Evolutionary conservation across 495 filamentous ascomycete genomes (phyloP), one percentile per base, ranked within the genome.

Genomic region (Pyrenula massariospora): DNA sequence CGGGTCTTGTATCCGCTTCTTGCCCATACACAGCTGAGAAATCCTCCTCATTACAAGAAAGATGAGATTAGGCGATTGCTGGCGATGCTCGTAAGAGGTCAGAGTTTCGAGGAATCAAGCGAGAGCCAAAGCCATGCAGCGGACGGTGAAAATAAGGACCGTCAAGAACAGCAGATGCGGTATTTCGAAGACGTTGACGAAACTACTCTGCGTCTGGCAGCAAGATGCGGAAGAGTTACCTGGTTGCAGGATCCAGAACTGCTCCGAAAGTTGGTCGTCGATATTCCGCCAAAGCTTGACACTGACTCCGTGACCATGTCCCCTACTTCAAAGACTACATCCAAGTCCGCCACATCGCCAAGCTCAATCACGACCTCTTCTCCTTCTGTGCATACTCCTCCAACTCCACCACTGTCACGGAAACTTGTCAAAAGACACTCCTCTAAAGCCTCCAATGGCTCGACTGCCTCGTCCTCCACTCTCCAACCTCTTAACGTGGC

Each of bases 181-280:
- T 94, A 98, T 68, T 98, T 97, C 62, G 86, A 85, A 50, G 91
- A 93, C 0, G 85, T 87, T 2, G 93, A 98, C 60, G 86, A 90
- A 52, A 97, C 94, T 0, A 97, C 94, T 0, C 66, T 86, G 24
- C 80, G 92, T 22, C 82, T 98, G 15, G 87, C 95, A 12, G 76
- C 82, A 22, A 84, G 94, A 24, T 95, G 93, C 59, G 77, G 80
- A 47, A 83, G 83, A 47, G 91, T 95, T n/a, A 74, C 81, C 10
- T 98, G 93, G 93, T 71, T 98, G 19, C 72, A 68, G 49, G 74
- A 80, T 22, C 51, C 58, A 59, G 79, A 58, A 70, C 73, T 42
- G 15, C 31, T 42, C 31, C 31, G 31, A 42, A 42, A 5, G 15
- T 42, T 42, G 31, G 31, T 15, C 15, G 15, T 42, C 31, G 31